These are phyloP conservation scores for Aspergillus avenaceus DNA, from an alignment of 495 filamentous ascomycete species.

Conservation along the genomic window DNA sequence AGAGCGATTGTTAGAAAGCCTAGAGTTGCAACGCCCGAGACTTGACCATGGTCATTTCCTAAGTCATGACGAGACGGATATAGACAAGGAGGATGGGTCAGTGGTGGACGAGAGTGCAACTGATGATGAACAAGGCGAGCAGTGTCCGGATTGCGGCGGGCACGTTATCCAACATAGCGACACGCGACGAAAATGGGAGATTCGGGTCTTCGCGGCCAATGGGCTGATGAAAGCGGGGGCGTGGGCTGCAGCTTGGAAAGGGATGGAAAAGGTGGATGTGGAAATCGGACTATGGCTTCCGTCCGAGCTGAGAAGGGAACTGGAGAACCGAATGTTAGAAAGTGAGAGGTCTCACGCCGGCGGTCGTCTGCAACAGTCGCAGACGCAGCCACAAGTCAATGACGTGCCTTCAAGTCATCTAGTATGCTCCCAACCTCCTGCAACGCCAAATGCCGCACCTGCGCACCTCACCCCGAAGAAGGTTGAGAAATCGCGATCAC, in stretches of 20 bases:
- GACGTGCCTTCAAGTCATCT: not conserved
- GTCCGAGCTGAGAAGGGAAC: slow-evolving; percentile 42
- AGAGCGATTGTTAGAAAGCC: slow-evolving; percentile 81
- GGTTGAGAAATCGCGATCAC: not conserved
- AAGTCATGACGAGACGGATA: slow-evolving; percentile 36
- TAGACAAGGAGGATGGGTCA: slow-evolving; percentile 30
- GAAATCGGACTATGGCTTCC: slow-evolving; percentile 76
- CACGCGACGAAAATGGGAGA: slow-evolving; percentile 62
- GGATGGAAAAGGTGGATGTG: slow-evolving; percentile 96
- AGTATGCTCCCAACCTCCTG: not conserved
- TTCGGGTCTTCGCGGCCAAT: slow-evolving; percentile 90
- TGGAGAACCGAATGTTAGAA: slow-evolving; percentile 40
- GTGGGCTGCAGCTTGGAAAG: slow-evolving; percentile 90
- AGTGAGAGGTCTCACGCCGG: slow-evolving; percentile 12
- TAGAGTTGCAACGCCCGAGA: slow-evolving; percentile 71
- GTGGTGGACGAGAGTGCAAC: slow-evolving; percentile 28
- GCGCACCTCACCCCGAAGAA: not conserved
- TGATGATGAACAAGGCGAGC: slow-evolving; percentile 38
- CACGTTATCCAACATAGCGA: slow-evolving; percentile 46
- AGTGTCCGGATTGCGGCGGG: slow-evolving; percentile 59
- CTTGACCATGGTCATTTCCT: slow-evolving; percentile 75
- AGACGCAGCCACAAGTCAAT: slow-evolving; percentile 14
- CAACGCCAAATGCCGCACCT: not conserved
- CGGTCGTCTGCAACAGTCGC: slow-evolving; percentile 8
- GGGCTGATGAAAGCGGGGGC: slow-evolving; percentile 88